Conservation (phyloP, 345 rosid genomes). For the Boechera divaricarpa region DNA sequence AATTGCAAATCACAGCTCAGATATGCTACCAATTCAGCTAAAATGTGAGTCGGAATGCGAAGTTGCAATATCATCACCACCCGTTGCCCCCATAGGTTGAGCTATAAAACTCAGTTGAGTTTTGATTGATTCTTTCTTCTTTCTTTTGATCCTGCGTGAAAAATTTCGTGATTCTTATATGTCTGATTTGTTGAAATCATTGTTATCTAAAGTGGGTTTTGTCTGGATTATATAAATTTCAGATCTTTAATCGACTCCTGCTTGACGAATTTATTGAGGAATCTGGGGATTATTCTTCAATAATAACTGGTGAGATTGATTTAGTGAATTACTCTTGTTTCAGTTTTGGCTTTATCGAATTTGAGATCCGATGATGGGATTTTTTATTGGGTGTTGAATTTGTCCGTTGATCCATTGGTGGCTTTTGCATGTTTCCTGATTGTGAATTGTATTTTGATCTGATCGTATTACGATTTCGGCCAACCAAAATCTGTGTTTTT, state of each 20-base stretch:
- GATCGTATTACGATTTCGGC: constrained; percentile 30
- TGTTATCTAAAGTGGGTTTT: constrained; percentile 32
- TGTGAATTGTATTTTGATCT: constrained; percentile 21
- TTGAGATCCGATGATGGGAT: constrained; percentile 28
- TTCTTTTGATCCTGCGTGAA: background rate
- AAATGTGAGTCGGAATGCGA: constrained; percentile 26
- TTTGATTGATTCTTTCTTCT: background rate
- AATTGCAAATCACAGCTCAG: constrained; percentile 28
- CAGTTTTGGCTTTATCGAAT: constrained; percentile 8
- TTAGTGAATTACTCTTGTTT: constrained; percentile 4
- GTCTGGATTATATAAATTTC: constrained; percentile 19
- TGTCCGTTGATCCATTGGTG: background rate
- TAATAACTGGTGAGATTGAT: constrained; percentile 31
- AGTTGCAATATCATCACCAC: constrained; percentile 26
- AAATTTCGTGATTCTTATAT: background rate
- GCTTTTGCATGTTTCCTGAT: constrained; percentile 2
- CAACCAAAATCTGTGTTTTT: background rate
- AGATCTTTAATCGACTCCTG: constrained; percentile 37
- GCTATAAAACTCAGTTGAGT: constrained; percentile 11
- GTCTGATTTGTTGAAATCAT: constrained; percentile 29
- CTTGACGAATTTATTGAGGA: constrained; percentile 18
- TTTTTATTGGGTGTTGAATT: background rate
- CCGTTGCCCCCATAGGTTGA: constrained; percentile 17
- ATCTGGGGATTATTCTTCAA: background rate
- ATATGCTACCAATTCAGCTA: constrained; percentile 35